Evolutionary conservation across 179 eudicot genomes (phyloP), one percentile per base, ranked within the genome.

Genomic region (Beta macrorhiza): DNA sequence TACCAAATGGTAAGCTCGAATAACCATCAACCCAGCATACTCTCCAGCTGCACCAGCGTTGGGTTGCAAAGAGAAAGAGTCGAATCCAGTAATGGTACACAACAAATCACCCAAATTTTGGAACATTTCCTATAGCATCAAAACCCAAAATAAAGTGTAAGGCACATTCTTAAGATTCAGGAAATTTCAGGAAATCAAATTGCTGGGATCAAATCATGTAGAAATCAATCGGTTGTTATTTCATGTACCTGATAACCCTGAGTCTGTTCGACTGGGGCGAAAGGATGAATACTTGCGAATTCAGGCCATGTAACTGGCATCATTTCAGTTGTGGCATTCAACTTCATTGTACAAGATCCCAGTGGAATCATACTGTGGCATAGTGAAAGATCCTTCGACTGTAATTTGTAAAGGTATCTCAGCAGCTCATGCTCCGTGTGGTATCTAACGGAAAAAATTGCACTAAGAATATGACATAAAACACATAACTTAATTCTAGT

Each of bases 1-100:
- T 90, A 95, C 99, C 98, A 79, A 65, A 87, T 95, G 99, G 87
- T 95, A 95, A 77, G 99, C 99, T n/a, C 99, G 97, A 79, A 95
- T 95, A 79, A 92, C 99, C 99, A 95, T 95, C 87, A 95, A 83
- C 63, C 99, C 99, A 78, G 99, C 97, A 82, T 95, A 95, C 85
- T 95, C 99, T 22, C 99, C 99, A 81, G 99, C 84, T 77, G 99
- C 99, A 88, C 99, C 99, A 74, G 99, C 99, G 88, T 95, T 95
- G 2, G 99, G 99, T 87, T 95, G 99, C 89, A 95, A 81, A 67
- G 99, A 95, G 91, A 93, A 89, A 72, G 99, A 95, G 84, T 95
- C 99, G 44, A 95, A 95, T 65, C 98, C 99, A 82, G 99, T 95
- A 69, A 95, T 87, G 67, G 94, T 89, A 83, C 99, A 93, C 87